These are phyloP conservation scores for Clarireedia sp. DNA, from an alignment of 2,329 filamentous ascomycete genomes.

Conservation along the genomic window DNA sequence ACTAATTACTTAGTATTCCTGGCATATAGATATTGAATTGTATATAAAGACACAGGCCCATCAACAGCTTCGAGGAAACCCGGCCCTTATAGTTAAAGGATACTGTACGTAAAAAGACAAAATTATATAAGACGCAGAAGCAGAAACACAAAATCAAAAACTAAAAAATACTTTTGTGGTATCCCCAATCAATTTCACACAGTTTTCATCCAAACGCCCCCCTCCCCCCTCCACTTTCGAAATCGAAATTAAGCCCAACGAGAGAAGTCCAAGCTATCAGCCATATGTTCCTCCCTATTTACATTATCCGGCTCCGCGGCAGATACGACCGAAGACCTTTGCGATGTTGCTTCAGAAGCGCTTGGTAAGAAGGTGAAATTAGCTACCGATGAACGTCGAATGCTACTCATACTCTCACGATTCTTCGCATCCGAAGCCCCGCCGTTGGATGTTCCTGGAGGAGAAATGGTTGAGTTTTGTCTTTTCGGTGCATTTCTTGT, in stretches of 20 bases:
- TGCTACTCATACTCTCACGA: conserved; percentile 52
- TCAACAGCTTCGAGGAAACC: too few species aligned
- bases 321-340: conserved; percentile 51
- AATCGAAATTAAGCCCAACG: conserved; percentile 26
- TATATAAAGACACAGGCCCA: too few species aligned
- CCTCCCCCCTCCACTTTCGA: neutral
- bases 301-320: conserved; percentile 43
- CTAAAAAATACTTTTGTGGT: conserved; percentile 21
- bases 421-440: conserved; percentile 30
- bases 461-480: conserved; percentile 26
- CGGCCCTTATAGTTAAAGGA: too few species aligned
- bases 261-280: conserved; percentile 30
- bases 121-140: neutral
- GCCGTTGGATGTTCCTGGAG: conserved; percentile 28
- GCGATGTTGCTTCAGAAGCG: conserved; percentile 46
- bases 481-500: conserved; percentile 52
- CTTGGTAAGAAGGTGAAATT: conserved; percentile 59
- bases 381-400: conserved; percentile 56
- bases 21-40: too few species aligned
- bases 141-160: neutral
- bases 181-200: conserved; percentile 14
- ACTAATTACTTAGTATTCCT: too few species aligned
- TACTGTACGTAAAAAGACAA: too few species aligned
- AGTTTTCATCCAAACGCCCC: neutral
- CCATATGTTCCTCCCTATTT: conserved; percentile 24